These are phyloP conservation scores for Chlamydomonas sp. DNA, from an alignment of 139 green algal genomes.

Conservation along the genomic window DNA sequence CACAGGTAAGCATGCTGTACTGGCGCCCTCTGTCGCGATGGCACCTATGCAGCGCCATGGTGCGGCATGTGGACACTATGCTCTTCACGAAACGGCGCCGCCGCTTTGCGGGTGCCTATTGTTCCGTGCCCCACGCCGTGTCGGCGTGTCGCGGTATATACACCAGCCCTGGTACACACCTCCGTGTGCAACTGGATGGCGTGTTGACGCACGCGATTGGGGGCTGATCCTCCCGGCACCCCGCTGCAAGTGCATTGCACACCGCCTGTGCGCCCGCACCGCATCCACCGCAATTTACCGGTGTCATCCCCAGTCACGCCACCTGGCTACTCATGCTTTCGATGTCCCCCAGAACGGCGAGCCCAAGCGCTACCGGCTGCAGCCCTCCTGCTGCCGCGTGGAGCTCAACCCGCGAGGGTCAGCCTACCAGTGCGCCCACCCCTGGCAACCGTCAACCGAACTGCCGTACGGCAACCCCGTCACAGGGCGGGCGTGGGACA, in stretches of 20 bases:
- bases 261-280: not conserved
- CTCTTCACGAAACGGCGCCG: conserved; percentile 12
- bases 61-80: too few relatives aligned
- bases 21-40: too few relatives aligned
- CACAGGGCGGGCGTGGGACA: conserved; percentile 49
- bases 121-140: not conserved
- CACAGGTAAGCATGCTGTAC: not conserved
- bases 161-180: not conserved
- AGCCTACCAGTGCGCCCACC: conserved; percentile 29
- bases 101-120: conserved; percentile 38
- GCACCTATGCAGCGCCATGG: too few relatives aligned
- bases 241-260: too few relatives aligned
- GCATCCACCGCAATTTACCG: not conserved
- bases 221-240: too few relatives aligned
- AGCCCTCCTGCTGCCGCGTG: not conserved
- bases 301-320: not conserved
- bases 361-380: conserved; percentile 53
- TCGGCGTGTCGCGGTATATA: not conserved
- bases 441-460: conserved; percentile 27
- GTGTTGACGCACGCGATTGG: not conserved
- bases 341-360: not conserved
- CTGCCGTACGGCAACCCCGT: conserved; percentile 48
- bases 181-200: not conserved
- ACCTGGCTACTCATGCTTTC: not conserved
- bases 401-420: not conserved